Conservation (phyloP, 495 filamentous ascomycete species). For the Symbiotaphrina buchneri region DNA sequence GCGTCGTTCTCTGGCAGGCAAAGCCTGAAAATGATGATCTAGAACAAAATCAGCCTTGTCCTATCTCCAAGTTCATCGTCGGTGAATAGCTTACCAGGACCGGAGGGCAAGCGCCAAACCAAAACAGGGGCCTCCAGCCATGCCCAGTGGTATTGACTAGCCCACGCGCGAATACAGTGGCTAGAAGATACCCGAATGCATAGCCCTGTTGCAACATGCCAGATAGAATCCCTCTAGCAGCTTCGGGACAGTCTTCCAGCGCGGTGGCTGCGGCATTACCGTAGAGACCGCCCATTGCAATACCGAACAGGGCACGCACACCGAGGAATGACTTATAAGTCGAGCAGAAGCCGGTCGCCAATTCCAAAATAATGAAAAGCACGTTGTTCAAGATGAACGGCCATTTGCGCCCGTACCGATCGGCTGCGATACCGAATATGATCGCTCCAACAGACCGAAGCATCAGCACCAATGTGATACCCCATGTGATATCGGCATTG, state of each 20-base stretch:
- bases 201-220: slow-evolving; percentile 80
- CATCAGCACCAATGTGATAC: slow-evolving; percentile 73
- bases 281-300: slow-evolving; percentile 78
- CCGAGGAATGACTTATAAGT: slow-evolving; percentile 63
- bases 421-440: slow-evolving; percentile 55
- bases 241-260: slow-evolving; percentile 59
- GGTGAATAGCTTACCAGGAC: too few relatives aligned
- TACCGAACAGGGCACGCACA: slow-evolving; percentile 64
- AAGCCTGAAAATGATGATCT: slow-evolving; percentile 61
- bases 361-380: slow-evolving; percentile 59
- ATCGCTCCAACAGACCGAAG: slow-evolving; percentile 50
- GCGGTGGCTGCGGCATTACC: slow-evolving; percentile 76
- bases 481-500: slow-evolving; percentile 70
- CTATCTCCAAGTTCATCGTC: too few relatives aligned
- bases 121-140: slow-evolving; percentile 65
- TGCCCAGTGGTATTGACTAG: slow-evolving; percentile 50
- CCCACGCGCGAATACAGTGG: slow-evolving; percentile 51
- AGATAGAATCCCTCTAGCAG: slow-evolving; percentile 51
- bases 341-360: slow-evolving; percentile 57
- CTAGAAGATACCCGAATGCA: slow-evolving; percentile 69
- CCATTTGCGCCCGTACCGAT: slow-evolving; percentile 77
- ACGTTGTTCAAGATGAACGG: slow-evolving; percentile 69
- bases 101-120: slow-evolving; percentile 65
- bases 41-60: too few relatives aligned
- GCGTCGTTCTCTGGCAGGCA: slow-evolving; percentile 54